Percentiles rank a stretch among this genome's conserved stretches.
Conservation (phyloP, 164 flowering plant genomes). For the Magnolia kwangsiensis region DNA sequence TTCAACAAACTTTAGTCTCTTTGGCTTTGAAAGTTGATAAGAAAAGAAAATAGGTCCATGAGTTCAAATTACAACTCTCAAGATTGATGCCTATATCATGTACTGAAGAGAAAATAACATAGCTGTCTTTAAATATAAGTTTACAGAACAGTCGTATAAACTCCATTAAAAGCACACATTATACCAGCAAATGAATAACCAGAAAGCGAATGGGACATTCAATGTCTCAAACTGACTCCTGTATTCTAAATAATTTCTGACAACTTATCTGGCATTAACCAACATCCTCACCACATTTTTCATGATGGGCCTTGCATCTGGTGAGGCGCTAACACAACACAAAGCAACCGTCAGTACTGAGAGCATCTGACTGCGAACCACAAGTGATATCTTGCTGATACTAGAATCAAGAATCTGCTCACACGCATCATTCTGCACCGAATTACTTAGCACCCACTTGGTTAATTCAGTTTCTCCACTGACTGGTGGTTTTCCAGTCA, state of each 20-base stretch:
- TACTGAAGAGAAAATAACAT: too few species aligned
- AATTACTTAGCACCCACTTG: conserved; percentile 45
- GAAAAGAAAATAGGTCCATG: too few species aligned
- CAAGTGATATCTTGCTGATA: conserved; percentile 23
- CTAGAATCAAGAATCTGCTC: conserved; percentile 52
- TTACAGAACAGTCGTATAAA: too few species aligned
- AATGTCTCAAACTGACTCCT: conserved; percentile 7
- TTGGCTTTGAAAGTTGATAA: too few species aligned
- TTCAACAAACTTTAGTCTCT: too few species aligned
- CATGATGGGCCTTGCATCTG: conserved; percentile 70
- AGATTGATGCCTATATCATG: too few species aligned
- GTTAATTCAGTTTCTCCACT: conserved; percentile 56
- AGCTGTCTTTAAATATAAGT: too few species aligned
- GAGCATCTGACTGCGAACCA: conserved; percentile 56
- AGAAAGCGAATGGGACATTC: neutral
- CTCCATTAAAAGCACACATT: neutral
- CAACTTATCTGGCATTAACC: conserved; percentile 45
- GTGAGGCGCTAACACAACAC: conserved; percentile 51
- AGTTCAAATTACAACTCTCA: too few species aligned
- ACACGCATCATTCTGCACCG: conserved; percentile 32
- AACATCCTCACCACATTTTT: conserved; percentile 62
- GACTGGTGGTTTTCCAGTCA: conserved; percentile 63
- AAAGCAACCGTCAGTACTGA: conserved; percentile 59
- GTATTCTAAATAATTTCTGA: neutral
- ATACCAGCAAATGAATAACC: neutral